Conservation (phyloP, 2,329 filamentous ascomycete species). For the Amylocarpus encephaloides region DNA sequence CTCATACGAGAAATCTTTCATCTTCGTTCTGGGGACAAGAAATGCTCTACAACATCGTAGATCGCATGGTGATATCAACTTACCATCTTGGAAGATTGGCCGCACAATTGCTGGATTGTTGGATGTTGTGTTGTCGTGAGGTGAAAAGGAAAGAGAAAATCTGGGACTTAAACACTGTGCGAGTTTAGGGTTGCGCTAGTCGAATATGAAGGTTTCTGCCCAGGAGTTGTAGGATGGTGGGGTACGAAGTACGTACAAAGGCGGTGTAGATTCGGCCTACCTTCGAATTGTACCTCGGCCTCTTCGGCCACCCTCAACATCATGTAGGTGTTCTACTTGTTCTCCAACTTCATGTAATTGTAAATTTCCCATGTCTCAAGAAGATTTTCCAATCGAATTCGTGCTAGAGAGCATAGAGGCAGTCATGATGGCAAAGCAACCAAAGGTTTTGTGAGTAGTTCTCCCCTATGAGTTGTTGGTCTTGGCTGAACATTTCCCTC, state of each 20-base stretch:
- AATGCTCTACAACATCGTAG: conserved; percentile 8
- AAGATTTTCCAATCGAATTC: conserved; percentile 27
- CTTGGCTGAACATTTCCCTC: conserved; percentile 3
- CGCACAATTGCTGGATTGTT: conserved; percentile 35
- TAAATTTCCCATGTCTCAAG: conserved; percentile 24
- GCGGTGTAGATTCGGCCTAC: too few relatives aligned
- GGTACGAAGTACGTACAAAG: too few relatives aligned
- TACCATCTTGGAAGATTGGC: conserved; percentile 57
- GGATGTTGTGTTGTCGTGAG: conserved; percentile 38
- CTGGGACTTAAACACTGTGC: conserved; percentile 4
- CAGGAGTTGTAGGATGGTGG: too few relatives aligned
- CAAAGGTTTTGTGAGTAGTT: conserved; percentile 54
- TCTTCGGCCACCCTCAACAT: too few relatives aligned
- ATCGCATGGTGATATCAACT: conserved; percentile 40
- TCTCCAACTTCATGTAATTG: background rate
- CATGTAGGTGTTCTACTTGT: too few relatives aligned
- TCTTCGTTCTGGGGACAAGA: conserved; percentile 3
- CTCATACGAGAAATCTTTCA: conserved; percentile 21
- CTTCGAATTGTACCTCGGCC: too few relatives aligned
- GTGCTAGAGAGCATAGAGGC: conserved; percentile 27
- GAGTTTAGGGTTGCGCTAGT: too few relatives aligned
- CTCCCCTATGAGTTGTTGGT: conserved; percentile 6
- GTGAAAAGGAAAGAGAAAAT: conserved; percentile 11
- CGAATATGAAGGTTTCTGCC: too few relatives aligned
- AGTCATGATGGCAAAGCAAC: conserved; percentile 42